Conservation (phyloP, 768 basidiomycete species). For the Serpula lacrymans region DNA sequence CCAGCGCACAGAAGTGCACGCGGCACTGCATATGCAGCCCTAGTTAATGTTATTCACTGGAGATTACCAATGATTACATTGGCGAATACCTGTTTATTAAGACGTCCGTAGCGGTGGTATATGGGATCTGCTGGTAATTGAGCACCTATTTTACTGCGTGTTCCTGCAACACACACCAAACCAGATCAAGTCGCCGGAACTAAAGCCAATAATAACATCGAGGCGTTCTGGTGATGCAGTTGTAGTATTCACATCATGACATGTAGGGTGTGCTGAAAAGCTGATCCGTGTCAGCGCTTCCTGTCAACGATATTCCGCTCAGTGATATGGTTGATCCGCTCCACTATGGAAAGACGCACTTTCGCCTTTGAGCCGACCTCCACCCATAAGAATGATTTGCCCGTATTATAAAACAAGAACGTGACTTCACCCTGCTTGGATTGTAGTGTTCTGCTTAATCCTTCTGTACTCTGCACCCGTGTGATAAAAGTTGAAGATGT, state of each 20-base stretch:
- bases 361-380: constrained; percentile 84
- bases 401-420: constrained; percentile 85
- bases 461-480: constrained; percentile 78
- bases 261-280: constrained; percentile 86
- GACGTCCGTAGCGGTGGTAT: constrained; percentile 74
- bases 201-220: constrained; percentile 90
- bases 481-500: constrained; percentile 93
- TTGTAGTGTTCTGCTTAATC: constrained; percentile 64
- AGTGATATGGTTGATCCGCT: constrained; percentile 5
- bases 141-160: no score
- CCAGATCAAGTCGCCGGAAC: constrained; percentile 95
- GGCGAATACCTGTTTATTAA: constrained; percentile 73
- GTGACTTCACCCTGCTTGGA: constrained; percentile 82
- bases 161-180: constrained; percentile 57
- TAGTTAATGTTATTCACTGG: constrained; percentile 23
- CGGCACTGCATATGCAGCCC: constrained; percentile 76
- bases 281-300: constrained; percentile 84
- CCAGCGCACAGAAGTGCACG: constrained; percentile 90
- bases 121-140: constrained; percentile 80
- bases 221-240: constrained; percentile 78
- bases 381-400: constrained; percentile 81
- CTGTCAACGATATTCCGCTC: constrained; percentile 35
- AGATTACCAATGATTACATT: constrained; percentile 1
- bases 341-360: constrained; percentile 50
- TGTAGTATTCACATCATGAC: constrained; percentile 79